A percentile compares a stretch with the other conserved stretches of the same genome.
Conservation (phyloP, 1,284 basidiomycete genomes). For the Lentinula novae-zelandiae region DNA sequence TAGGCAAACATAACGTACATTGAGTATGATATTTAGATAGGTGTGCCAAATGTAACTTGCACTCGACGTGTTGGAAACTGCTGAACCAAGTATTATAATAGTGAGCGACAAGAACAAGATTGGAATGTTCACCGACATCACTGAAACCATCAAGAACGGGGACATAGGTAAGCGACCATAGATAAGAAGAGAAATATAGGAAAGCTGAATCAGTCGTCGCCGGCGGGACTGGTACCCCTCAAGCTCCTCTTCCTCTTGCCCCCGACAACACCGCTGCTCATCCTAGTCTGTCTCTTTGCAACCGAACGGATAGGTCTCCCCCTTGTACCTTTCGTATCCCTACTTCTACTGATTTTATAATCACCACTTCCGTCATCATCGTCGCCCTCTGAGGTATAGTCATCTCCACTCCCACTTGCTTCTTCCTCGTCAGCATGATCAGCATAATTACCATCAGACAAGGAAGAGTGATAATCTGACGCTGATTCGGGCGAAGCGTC, state of each 20-base stretch:
- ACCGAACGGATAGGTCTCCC: background rate
- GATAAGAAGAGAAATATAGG: background rate
- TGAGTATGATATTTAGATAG: too few relatives aligned
- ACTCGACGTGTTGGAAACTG: too few relatives aligned
- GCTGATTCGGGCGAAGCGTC: background rate
- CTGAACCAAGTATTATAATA: background rate
- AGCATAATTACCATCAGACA: background rate
- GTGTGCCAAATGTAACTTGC: too few relatives aligned
- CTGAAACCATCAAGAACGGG: background rate
- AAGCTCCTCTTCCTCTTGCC: background rate
- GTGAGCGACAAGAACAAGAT: background rate
- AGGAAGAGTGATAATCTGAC: background rate
- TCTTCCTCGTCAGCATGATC: background rate
- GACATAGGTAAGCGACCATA: background rate
- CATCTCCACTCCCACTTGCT: background rate
- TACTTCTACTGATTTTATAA: background rate
- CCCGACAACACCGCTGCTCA: background rate
- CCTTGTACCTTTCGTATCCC: background rate
- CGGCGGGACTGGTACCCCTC: background rate
- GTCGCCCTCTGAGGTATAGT: background rate
- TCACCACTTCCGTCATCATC: slow-evolving; percentile 6
- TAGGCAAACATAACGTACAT: too few relatives aligned
- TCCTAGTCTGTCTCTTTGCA: background rate
- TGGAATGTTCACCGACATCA: background rate
- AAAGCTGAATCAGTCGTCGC: background rate